Percentiles rank a stretch among this genome's conserved stretches.
These are phyloP conservation scores for Dipteronia dyeriana DNA, from an alignment of 345 rosid genomes.

Conservation along the genomic window DNA sequence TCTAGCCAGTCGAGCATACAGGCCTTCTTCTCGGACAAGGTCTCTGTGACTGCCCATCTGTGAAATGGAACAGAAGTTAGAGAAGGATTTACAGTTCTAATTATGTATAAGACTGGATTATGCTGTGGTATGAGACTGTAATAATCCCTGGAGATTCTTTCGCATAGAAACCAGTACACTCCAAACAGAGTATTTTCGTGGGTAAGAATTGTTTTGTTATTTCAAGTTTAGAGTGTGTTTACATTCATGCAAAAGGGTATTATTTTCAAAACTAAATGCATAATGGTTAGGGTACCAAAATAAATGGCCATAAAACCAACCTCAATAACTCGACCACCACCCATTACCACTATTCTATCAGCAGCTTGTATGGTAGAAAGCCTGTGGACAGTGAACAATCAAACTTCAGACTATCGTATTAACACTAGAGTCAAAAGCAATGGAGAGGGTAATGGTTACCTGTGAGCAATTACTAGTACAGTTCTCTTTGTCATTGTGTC, in stretches of 20 bases:
- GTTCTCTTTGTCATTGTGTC: conserved; percentile 67
- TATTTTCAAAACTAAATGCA: background rate
- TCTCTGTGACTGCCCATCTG: conserved; percentile 88
- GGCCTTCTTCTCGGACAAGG: conserved; percentile 69
- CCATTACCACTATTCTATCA: conserved; percentile 89
- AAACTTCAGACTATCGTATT: conserved; percentile 18
- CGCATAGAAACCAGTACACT: background rate
- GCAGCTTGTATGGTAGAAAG: conserved; percentile 95
- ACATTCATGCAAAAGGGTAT: background rate
- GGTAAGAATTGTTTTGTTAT: background rate
- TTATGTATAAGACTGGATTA: background rate
- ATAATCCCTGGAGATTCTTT: background rate
- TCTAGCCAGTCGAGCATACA: conserved; percentile 79
- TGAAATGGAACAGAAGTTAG: conserved; percentile 11
- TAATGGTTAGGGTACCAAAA: background rate
- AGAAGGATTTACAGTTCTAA: background rate
- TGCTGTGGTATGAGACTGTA: no score
- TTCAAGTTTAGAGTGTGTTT: background rate
- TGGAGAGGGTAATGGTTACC: conserved; percentile 32
- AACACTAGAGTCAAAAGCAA: background rate
- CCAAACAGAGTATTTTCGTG: background rate
- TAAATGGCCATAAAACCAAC: conserved; percentile 33
- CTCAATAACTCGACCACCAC: conserved; percentile 75
- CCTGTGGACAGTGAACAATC: conserved; percentile 41
- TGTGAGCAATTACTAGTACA: conserved; percentile 86